Evolutionary conservation across 768 basidiomycete genomes (phyloP).

Genomic region (Cystobasidium ongulense): DNA sequence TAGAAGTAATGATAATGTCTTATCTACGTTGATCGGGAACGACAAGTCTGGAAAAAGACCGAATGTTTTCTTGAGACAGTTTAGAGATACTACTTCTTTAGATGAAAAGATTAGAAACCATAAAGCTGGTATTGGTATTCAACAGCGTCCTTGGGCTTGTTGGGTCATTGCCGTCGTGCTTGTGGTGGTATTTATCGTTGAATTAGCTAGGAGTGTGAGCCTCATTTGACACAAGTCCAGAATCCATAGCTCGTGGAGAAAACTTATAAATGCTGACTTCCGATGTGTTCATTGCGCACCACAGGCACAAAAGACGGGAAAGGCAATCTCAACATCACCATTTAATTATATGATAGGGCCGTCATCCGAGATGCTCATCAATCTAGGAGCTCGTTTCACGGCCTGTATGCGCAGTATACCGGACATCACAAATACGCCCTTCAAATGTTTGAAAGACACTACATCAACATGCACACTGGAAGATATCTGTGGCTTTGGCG

Average conservation of each 20-base stretch:
- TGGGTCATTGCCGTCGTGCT: slow-evolving; percentile 47
- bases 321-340: slow-evolving; percentile 75
- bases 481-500: slow-evolving; percentile 81
- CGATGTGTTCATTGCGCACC: not conserved
- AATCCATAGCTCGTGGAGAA: too few species aligned
- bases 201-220: slow-evolving; percentile 49
- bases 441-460: slow-evolving; percentile 50
- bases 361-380: slow-evolving; percentile 69
- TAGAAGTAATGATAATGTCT: not conserved
- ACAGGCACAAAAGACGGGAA: slow-evolving; percentile 59
- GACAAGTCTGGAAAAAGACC: slow-evolving; percentile 24
- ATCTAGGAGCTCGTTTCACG: slow-evolving; percentile 82
- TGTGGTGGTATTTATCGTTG: slow-evolving; percentile 26
- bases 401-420: slow-evolving; percentile 76
- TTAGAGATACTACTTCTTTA: slow-evolving; percentile 42
- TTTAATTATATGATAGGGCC: slow-evolving; percentile 90
- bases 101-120: slow-evolving; percentile 82
- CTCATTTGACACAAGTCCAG: too few species aligned
- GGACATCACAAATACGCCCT: slow-evolving; percentile 53
- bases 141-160: slow-evolving; percentile 69
- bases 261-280: not conserved
- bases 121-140: slow-evolving; percentile 72
- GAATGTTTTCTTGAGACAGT: slow-evolving; percentile 32
- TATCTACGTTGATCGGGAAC: slow-evolving; percentile 1
- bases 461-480: slow-evolving; percentile 64